Base-by-base conservation (phyloP, 2,329 filamentous ascomycete species). In the Penicillium sp. region DNA sequence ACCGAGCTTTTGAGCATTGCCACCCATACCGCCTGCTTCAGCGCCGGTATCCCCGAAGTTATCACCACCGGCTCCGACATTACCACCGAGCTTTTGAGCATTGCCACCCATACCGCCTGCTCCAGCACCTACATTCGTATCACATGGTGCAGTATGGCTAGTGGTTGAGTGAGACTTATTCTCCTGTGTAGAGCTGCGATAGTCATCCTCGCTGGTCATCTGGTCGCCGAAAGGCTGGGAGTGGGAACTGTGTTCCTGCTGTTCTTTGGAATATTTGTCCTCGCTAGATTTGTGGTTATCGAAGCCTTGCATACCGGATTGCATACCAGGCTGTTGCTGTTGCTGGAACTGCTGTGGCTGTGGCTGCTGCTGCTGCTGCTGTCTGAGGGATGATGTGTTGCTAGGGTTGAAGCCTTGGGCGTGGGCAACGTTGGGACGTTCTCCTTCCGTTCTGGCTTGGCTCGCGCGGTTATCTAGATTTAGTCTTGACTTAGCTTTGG, bases 141-240 rank as follows among this genome's bases (percentile, higher is more conserved):
- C 18, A 18, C 59, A 59, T 3, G 57, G 59, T 15, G 20, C 45
- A 12, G 25, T 7, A 23, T 61, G 59, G 29, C 23, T 59, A 31
- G 54, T 57, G n/a, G 43, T 26, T 7, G 52, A 52, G 26, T 61
- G 59, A 12, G 56, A 51, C 26, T 57, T 61, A 23, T 61, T 50
- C 40, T 47, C 45, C 11, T 47, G 18, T 9, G 18, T n/a, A 7
- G 45, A 47, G 18, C 4, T 33, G 18, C 12, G 23, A 11, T 33
- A 35, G 6, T 47, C 18, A 9, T 47, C 45, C 3, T 33, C 2
- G 31, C 11, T 35, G 14, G 2, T 22, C 15, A 25, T 5, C 20
- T 9, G 12, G 5, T 20, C 29, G 7, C 26, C 15, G 2, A 5
- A 11, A 9, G 25, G 18, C 14, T 33, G 27, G 18, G 18, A n/a